Conservation (phyloP, 805 yeast species). For the Saturnispora serradocipensis region DNA sequence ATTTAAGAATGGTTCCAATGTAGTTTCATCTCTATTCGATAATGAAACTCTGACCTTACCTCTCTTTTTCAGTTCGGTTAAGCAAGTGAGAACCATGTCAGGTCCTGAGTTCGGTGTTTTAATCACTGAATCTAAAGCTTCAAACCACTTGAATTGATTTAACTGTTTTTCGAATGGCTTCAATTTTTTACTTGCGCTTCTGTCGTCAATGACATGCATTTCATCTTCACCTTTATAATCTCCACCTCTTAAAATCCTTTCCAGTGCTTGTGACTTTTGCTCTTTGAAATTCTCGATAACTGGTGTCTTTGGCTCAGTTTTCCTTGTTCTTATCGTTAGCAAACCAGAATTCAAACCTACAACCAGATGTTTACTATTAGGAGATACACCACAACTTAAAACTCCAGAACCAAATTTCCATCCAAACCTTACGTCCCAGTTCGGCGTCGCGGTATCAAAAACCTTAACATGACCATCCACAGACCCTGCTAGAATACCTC, state of each 20-base stretch:
- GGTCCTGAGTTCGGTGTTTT: constrained; percentile 59
- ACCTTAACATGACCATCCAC: constrained; percentile 96
- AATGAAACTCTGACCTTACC: constrained; percentile 84
- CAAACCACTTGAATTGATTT: constrained; percentile 85
- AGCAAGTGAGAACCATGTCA: constrained; percentile 72
- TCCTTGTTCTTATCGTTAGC: constrained; percentile 79
- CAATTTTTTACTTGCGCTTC: constrained; percentile 48
- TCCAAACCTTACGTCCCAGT: constrained; percentile 88
- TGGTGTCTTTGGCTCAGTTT: constrained; percentile 47
- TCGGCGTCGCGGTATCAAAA: constrained; percentile 61
- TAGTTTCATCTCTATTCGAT: constrained; percentile 72
- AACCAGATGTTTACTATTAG: constrained; percentile 78
- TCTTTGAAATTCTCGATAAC: constrained; percentile 20
- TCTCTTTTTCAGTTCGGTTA: constrained; percentile 77
- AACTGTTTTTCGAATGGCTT: constrained; percentile 77
- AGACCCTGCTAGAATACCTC: constrained; percentile 87
- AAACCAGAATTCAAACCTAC: constrained; percentile 89
- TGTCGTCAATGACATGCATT: constrained; percentile 56
- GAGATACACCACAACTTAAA: constrained; percentile 80
- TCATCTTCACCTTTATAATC: constrained; percentile 89
- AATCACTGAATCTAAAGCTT: constrained; percentile 84
- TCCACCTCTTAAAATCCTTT: constrained; percentile 80
- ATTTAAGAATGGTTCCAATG: constrained; percentile 70
- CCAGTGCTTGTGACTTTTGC: constrained; percentile 42
- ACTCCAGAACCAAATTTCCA: constrained; percentile 98